These are phyloP conservation scores for Solanum habrochaites DNA, from an alignment of 257 asterid genomes.

Conservation along the genomic window DNA sequence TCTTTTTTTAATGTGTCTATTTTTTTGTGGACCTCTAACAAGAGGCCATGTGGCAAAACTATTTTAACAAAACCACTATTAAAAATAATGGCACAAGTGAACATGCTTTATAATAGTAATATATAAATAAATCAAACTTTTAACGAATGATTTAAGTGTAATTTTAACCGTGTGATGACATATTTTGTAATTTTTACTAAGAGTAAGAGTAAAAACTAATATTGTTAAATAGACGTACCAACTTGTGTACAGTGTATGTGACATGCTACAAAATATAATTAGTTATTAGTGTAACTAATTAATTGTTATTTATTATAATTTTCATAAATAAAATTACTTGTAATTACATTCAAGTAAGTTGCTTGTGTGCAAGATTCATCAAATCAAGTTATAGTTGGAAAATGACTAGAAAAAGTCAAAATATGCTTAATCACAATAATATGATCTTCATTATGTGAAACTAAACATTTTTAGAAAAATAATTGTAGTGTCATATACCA, in stretches of 20 bases:
- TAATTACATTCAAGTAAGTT: not conserved
- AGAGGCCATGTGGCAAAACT: not conserved
- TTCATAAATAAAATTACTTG: not conserved
- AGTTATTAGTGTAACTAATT: not conserved
- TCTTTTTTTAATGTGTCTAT: not conserved
- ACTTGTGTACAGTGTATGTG: not conserved
- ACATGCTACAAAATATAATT: too few species aligned
- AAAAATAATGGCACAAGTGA: not conserved
- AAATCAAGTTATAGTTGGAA: not conserved
- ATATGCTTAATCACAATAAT: not conserved
- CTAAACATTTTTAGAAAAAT: not conserved
- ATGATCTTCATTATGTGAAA: not conserved
- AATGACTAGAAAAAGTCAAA: not conserved
- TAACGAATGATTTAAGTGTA: not conserved
- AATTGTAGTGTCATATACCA: not conserved
- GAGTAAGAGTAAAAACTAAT: not conserved
- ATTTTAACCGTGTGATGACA: not conserved
- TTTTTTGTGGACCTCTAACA: not conserved
- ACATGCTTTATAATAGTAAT: not conserved
- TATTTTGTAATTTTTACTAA: too few species aligned
- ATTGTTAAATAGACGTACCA: not conserved
- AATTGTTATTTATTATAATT: too few species aligned
- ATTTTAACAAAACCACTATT: not conserved
- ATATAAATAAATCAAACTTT: too few species aligned
- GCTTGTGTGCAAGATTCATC: not conserved